Base-by-base conservation (phyloP, 805 yeast genomes). In the Millerago galiae region DNA sequence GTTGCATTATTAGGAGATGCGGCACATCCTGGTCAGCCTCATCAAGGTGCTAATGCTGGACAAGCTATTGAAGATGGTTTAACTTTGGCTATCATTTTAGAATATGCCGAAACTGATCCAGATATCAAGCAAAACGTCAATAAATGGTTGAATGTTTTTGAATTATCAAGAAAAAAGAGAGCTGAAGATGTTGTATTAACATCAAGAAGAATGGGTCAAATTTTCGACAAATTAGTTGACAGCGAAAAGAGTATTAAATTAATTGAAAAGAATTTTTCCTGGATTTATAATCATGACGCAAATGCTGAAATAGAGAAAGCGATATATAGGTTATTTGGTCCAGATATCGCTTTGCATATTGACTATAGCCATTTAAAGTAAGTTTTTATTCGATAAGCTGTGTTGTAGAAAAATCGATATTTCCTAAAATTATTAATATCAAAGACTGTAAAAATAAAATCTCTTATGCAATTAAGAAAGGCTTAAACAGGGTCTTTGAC, bases 1-100 rank as follows among this genome's bases (percentile, higher is more conserved):
- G 24, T 21, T 21, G 24, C 24, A 21, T 21, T 21, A 21, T 21
- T 21, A 21, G 24, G 24, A 21, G 37, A 34, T 25, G 37, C 37
- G 5, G 28, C 37, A 10, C 37, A 34, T 34, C 37, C 37, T 14
- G 37, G 37, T 14, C 37, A 34, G 12, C 37, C 37, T 10, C 37
- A 34, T 34, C 37, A 34, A 25, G 37, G 37, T 13, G 37, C 37
- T 13, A 34, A 34, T 34, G 37, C 37, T 13, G 37, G 37, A 5
- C 37, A 34, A 15, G 37, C 37, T 4, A 34, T 34, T 8, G 37
- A 34, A 25, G 37, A 34, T 25, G 37, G 29, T 24, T 14, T 34
- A 14, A 28, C 37, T 12, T 25, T 34, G 11, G 37, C 29, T 4
- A 8, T 34, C n/a, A 25, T 34, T 8, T 24, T 34, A 14, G 24